Conservation (phyloP, 139 green algal species). For the Zygnema circumcarinatum region DNA sequence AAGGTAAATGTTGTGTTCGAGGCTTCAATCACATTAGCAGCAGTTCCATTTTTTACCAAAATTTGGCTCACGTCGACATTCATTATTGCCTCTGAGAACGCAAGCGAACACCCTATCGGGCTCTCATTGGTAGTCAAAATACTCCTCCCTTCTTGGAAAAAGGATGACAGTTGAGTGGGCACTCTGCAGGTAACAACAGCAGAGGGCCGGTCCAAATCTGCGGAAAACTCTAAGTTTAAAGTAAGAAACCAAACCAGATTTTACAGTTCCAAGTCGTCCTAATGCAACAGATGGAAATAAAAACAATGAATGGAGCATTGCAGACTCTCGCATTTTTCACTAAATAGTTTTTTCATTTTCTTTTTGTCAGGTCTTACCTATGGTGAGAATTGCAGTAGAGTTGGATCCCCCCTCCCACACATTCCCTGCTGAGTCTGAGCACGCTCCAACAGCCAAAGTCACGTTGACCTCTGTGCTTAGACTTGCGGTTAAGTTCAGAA, state of each 20-base stretch:
- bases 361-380: no score
- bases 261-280: no score
- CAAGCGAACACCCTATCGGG: not conserved
- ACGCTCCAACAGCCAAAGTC: not conserved
- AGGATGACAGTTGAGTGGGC: not conserved
- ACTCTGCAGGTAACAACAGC: not conserved
- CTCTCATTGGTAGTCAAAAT: not conserved
- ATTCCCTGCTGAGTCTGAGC: not conserved
- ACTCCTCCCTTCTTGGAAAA: conserved; percentile 17
- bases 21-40: not conserved
- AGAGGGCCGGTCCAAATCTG: not conserved
- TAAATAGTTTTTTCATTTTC: no score
- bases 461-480: not conserved
- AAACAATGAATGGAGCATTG: no score
- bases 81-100: conserved; percentile 13
- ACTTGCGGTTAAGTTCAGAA: not conserved
- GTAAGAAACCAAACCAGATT: no score
- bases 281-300: no score
- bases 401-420: not conserved
- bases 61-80: not conserved
- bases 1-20: not conserved
- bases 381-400: conserved; percentile 8
- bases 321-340: no score
- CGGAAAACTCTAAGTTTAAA: no score
- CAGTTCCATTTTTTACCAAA: not conserved